phyloP scores from a whole-genome alignment of 768 basidiomycete species.

The Saitozyma podzolica region DNA sequence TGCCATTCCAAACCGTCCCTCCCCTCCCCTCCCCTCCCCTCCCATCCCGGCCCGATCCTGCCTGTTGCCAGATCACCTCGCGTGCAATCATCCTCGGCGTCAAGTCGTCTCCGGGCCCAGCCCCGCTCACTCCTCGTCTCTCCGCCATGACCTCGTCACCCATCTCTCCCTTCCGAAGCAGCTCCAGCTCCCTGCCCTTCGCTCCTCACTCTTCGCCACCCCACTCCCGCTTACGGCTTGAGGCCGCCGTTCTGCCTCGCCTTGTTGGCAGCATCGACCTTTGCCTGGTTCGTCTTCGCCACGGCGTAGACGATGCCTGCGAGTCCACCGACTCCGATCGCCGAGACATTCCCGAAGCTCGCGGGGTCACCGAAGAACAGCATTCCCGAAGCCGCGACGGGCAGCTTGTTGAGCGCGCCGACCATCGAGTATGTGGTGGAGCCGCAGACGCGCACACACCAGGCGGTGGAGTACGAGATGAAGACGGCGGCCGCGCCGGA shows the following conservation, averaged over 20 bases:
- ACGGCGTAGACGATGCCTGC: conserved; percentile 89
- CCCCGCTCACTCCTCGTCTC: too few species aligned
- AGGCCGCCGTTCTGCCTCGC: neutral
- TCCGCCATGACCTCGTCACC: too few species aligned
- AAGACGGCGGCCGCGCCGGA: conserved; percentile 95
- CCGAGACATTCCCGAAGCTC: conserved; percentile 81
- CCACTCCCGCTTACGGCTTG: too few species aligned
- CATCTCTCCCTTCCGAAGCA: too few species aligned
- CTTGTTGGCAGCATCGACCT: conserved; percentile 61
- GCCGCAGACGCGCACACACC: conserved; percentile 93
- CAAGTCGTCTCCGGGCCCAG: too few species aligned
- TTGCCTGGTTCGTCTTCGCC: conserved; percentile 92
- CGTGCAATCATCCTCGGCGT: too few species aligned
- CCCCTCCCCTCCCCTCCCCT: too few species aligned
- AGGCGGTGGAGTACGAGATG: conserved; percentile 96
- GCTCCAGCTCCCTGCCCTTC: too few species aligned
- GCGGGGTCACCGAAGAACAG: conserved; percentile 74
- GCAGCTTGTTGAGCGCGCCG: conserved; percentile 60
- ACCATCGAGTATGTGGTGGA: conserved; percentile 83
- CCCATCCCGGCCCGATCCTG: too few species aligned
- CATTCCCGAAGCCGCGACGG: conserved; percentile 97
- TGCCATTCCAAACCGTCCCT: too few species aligned
- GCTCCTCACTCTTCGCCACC: too few species aligned
- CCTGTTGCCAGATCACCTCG: too few species aligned
- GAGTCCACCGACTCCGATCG: conserved; percentile 83